phyloP scores from a whole-genome alignment of 345 rosid genomes.

The Linum lewisii region DNA sequence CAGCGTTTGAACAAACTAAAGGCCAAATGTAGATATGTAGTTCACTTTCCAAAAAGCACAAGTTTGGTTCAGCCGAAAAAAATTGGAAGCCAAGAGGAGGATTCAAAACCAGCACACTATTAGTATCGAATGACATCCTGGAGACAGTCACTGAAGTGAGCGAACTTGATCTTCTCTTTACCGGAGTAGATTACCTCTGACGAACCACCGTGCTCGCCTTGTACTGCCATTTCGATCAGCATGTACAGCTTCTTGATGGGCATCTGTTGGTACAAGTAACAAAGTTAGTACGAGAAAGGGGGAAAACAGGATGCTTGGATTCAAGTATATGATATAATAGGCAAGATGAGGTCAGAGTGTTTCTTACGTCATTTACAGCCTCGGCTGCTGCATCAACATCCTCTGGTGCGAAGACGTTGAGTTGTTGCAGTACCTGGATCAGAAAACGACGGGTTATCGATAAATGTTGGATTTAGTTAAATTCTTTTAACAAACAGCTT shows the following conservation, averaged over 20 bases:
- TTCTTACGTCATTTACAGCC: conserved; percentile 75
- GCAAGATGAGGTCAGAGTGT: not conserved
- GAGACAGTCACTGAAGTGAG: conserved; percentile 73
- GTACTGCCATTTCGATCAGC: conserved; percentile 95
- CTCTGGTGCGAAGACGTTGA: conserved; percentile 64
- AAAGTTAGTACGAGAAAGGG: not conserved
- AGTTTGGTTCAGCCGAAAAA: too few relatives aligned
- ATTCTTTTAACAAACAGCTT: too few relatives aligned
- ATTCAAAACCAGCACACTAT: not conserved
- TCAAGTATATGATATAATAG: not conserved
- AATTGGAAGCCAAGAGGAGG: too few relatives aligned
- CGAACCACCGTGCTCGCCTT: conserved; percentile 70
- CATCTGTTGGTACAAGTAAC: conserved; percentile 22
- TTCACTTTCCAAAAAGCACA: too few relatives aligned
- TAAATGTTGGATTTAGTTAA: not conserved
- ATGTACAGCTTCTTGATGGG: conserved; percentile 79
- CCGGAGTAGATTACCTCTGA: conserved; percentile 73
- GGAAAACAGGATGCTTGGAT: not conserved
- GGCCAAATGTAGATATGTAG: too few relatives aligned
- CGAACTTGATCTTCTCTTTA: conserved; percentile 49
- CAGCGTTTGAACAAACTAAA: too few relatives aligned
- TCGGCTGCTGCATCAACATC: conserved; percentile 66
- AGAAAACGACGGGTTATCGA: conserved; percentile 7
- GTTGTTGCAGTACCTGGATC: conserved; percentile 53
- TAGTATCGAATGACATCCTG: conserved; percentile 59